Conservation (phyloP, 345 rosid species). For the Zanthoxylum bungeanum region DNA sequence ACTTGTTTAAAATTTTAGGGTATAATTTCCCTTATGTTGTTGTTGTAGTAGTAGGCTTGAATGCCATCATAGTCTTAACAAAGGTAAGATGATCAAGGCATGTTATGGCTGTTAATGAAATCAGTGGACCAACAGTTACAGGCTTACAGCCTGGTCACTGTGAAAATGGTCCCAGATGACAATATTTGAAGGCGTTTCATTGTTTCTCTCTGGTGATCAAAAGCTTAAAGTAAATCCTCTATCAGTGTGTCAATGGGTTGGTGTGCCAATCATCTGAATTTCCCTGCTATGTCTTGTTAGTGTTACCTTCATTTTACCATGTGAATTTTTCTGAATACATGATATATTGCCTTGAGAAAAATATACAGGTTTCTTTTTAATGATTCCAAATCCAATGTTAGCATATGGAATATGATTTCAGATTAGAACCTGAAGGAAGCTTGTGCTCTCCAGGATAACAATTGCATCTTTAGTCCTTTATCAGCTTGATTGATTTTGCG, state of each 20-base stretch:
- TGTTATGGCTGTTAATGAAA: neutral
- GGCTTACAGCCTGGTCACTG: neutral
- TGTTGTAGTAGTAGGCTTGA: neutral
- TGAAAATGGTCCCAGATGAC: neutral
- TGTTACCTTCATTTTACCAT: neutral
- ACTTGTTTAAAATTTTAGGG: too few species aligned
- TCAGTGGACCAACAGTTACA: slow-evolving; percentile 5
- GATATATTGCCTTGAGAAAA: neutral
- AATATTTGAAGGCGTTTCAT: neutral
- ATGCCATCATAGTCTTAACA: neutral
- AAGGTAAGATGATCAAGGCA: neutral
- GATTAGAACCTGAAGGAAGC: too few species aligned
- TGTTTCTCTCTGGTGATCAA: neutral
- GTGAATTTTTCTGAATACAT: neutral
- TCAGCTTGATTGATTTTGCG: too few species aligned
- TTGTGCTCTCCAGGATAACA: neutral
- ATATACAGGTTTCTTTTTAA: too few species aligned
- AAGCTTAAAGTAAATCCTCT: neutral
- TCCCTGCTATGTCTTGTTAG: neutral
- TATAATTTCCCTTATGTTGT: too few species aligned
- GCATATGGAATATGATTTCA: neutral
- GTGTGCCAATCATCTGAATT: neutral
- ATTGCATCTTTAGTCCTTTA: neutral
- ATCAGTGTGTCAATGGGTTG: neutral
- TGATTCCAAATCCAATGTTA: too few species aligned